Evolutionary conservation across 805 yeast genomes (phyloP).

Genomic region (Metschnikowia baotianmanensis): DNA sequence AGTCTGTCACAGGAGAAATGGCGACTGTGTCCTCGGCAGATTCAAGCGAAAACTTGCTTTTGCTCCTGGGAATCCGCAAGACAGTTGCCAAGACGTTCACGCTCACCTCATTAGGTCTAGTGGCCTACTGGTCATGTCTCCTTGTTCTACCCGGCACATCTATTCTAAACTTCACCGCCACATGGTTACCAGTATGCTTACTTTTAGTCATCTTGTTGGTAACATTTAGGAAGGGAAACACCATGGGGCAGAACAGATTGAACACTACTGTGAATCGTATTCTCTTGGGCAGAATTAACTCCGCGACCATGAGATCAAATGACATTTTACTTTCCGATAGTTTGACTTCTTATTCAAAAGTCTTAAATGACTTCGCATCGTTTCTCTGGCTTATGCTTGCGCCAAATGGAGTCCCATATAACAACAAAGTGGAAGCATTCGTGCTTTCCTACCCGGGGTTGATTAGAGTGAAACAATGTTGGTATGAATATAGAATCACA

Average conservation of each 20-base stretch:
- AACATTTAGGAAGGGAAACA: slow-evolving; percentile 33
- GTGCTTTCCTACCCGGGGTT: slow-evolving; percentile 55
- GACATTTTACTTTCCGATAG: slow-evolving; percentile 85
- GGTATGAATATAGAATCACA: slow-evolving; percentile 58
- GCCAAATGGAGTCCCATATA: slow-evolving; percentile 20
- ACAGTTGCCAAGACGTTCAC: slow-evolving; percentile 29
- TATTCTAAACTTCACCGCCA: slow-evolving; percentile 1
- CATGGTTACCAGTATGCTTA: slow-evolving; percentile 2
- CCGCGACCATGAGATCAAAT: slow-evolving; percentile 56
- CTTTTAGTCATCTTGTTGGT: slow-evolving; percentile 10
- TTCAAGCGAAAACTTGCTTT: slow-evolving; percentile 26
- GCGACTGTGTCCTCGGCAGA: slow-evolving; percentile 32
- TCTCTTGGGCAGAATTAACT: slow-evolving; percentile 57
- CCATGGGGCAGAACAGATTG: slow-evolving; percentile 44
- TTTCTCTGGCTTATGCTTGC: slow-evolving; percentile 45
- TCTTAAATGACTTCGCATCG: slow-evolving; percentile 67
- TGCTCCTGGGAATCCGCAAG: slow-evolving; percentile 35
- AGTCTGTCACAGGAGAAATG: slow-evolving; percentile 29
- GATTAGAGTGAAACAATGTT: slow-evolving; percentile 82
- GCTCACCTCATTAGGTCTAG: slow-evolving; percentile 16
- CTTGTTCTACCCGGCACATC: slow-evolving; percentile 3
- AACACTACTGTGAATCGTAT: slow-evolving; percentile 52
- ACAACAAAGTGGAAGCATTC: slow-evolving; percentile 29
- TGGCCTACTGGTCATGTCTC: slow-evolving; percentile 20
- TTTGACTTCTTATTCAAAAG: slow-evolving; percentile 75